Conservation (phyloP, 257 asterid species). For the Solanum dulcamara region DNA sequence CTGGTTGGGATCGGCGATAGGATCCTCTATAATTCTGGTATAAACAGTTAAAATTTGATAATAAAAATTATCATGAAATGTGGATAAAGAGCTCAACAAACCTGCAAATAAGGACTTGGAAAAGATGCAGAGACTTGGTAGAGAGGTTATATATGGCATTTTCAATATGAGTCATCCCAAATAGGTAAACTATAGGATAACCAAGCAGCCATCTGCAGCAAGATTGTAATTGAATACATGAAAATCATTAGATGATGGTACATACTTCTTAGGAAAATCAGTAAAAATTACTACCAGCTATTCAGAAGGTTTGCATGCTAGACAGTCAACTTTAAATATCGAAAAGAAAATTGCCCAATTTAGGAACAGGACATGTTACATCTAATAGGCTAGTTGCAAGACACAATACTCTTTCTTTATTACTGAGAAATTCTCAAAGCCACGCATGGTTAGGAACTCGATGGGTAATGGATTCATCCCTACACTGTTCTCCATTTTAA, state of each 20-base stretch:
- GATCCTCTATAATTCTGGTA: background rate
- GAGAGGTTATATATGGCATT: constrained; percentile 66
- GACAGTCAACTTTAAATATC: background rate
- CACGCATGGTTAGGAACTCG: background rate
- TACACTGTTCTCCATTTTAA: background rate
- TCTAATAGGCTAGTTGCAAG: background rate
- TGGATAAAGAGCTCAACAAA: constrained; percentile 5
- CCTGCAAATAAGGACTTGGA: constrained; percentile 58
- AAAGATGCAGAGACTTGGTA: constrained; percentile 56
- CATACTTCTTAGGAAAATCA: background rate
- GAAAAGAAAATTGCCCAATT: background rate
- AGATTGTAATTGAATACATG: background rate
- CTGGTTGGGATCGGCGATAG: background rate
- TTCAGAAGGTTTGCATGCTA: background rate
- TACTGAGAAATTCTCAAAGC: background rate
- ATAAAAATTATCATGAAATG: background rate
- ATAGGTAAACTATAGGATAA: constrained; percentile 67
- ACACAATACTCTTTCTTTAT: background rate
- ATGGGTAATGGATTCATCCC: background rate
- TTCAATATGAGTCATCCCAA: constrained; percentile 49
- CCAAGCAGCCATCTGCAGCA: constrained; percentile 76
- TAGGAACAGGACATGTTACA: background rate
- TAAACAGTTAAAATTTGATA: background rate
- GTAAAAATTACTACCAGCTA: background rate
- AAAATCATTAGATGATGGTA: background rate